phyloP scores from a whole-genome alignment of 2,329 filamentous ascomycete genomes.

The Seiridium cupressi region DNA sequence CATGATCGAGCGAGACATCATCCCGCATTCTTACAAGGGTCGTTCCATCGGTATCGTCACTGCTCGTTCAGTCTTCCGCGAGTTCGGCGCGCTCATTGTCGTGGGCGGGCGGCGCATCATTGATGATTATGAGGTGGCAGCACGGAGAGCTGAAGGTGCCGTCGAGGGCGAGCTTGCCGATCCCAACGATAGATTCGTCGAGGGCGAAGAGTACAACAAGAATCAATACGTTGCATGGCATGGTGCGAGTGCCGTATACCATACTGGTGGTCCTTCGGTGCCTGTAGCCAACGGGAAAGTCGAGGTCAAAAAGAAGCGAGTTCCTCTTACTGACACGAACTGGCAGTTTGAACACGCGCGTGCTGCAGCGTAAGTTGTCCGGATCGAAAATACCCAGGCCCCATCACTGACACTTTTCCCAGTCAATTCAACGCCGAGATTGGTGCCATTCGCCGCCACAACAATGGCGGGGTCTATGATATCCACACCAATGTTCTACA shows the following conservation, averaged over 20 bases:
- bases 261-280: conserved; percentile 75
- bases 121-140: conserved; percentile 86
- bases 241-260: conserved; percentile 93
- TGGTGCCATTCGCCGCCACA: conserved; percentile 64
- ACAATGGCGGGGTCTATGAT: conserved; percentile 80
- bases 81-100: conserved; percentile 92
- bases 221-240: conserved; percentile 99
- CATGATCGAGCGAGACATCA: conserved; percentile 91
- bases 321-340: conserved; percentile 88
- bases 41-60: conserved; percentile 96
- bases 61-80: conserved; percentile 91
- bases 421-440: conserved; percentile 85
- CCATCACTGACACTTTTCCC: conserved; percentile 11
- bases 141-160: conserved; percentile 71
- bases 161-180: conserved; percentile 90
- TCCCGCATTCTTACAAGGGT: conserved; percentile 98
- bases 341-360: conserved; percentile 96
- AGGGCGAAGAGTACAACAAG: conserved; percentile 89
- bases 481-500: conserved; percentile 92
- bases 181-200: conserved; percentile 76
- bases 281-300: conserved; percentile 73
- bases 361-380: conserved; percentile 71
- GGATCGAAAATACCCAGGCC: too few species aligned
- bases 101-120: conserved; percentile 83
- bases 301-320: conserved; percentile 78